Percentiles rank a stretch among this genome's conserved stretches.
These are phyloP conservation scores for Elsinoe australis DNA, from an alignment of 2,329 filamentous ascomycete species.

Conservation along the genomic window DNA sequence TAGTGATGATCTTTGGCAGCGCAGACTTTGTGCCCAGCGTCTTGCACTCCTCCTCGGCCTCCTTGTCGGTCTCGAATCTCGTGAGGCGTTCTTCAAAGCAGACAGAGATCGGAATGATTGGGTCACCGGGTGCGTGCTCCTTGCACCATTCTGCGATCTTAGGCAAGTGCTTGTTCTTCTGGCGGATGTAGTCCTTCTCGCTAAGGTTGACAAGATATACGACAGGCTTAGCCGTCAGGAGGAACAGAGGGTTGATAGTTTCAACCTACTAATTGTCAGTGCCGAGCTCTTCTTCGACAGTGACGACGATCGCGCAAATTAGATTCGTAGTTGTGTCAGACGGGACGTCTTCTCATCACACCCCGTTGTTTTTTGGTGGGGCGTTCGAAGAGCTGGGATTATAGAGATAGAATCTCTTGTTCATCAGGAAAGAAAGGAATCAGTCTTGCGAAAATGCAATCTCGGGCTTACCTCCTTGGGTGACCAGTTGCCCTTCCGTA, in stretches of 20 bases:
- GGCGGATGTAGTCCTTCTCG: conserved; percentile 92
- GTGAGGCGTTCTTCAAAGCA: conserved; percentile 88
- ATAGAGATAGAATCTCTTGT: conserved; percentile 84
- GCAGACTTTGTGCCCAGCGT: conserved; percentile 77
- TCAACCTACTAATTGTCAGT: conserved; percentile 60
- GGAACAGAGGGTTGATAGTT: conserved; percentile 91
- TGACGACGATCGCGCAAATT: too few relatives aligned
- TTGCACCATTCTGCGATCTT: conserved; percentile 96
- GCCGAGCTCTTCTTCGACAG: too few relatives aligned
- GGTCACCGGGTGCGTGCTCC: conserved; percentile 75
- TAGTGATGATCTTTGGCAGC: conserved; percentile 81
- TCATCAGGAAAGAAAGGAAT: conserved; percentile 67
- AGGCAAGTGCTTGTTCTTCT: conserved; percentile 98
- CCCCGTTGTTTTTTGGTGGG: conserved; percentile 64
- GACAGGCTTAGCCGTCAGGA: conserved; percentile 92
- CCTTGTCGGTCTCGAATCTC: conserved; percentile 67
- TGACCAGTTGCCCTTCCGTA: conserved; percentile 80
- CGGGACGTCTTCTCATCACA: conserved; percentile 75
- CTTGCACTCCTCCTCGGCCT: conserved; percentile 79
- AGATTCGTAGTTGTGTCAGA: too few relatives aligned
- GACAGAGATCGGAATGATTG: conserved; percentile 88
- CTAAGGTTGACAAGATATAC: conserved; percentile 96
- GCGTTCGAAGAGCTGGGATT: conserved; percentile 99
- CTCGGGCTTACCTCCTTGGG: conserved; percentile 96
- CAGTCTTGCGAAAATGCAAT: too few relatives aligned